Conservation (phyloP, 805 yeast species). For the Metschnikowia bowlesiae region DNA sequence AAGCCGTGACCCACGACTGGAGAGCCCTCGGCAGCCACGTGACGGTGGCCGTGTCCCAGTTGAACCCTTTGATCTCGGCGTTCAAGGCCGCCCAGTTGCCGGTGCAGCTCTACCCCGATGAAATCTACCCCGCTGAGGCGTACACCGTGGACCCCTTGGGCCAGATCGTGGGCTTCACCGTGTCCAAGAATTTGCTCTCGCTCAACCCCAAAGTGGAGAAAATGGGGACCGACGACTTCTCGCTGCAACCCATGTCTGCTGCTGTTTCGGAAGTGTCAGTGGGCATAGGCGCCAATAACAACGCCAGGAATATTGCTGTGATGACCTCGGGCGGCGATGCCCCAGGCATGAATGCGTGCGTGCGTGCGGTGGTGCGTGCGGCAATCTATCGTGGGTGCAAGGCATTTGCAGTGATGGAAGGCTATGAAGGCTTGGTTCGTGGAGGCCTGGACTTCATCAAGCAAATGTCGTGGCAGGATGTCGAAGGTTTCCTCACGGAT, state of each 20-base stretch:
- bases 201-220: constrained; percentile 41
- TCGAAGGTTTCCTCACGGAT: constrained; percentile 60
- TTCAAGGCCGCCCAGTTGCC: constrained; percentile 29
- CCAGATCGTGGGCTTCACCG: constrained; percentile 72
- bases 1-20: constrained; percentile 41
- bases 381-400: constrained; percentile 63
- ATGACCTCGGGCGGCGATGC: constrained; percentile 85
- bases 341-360: constrained; percentile 78
- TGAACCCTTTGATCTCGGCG: constrained; percentile 34
- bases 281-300: background rate
- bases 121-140: constrained; percentile 63
- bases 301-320: constrained; percentile 53
- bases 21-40: constrained; percentile 42
- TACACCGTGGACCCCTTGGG: constrained; percentile 84
- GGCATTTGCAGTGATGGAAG: constrained; percentile 67
- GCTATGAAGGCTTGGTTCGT: constrained; percentile 66
- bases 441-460: constrained; percentile 55
- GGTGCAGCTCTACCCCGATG: constrained; percentile 65
- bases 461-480: constrained; percentile 69
- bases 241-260: constrained; percentile 8
- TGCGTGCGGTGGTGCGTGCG: constrained; percentile 66
- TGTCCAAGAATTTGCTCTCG: constrained; percentile 52
- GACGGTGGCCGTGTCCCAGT: constrained; percentile 43
- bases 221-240: constrained; percentile 10
- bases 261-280: constrained; percentile 9